phyloP scores from a whole-genome alignment of 2,329 filamentous ascomycete species.

The Aureobasidium sp. region DNA sequence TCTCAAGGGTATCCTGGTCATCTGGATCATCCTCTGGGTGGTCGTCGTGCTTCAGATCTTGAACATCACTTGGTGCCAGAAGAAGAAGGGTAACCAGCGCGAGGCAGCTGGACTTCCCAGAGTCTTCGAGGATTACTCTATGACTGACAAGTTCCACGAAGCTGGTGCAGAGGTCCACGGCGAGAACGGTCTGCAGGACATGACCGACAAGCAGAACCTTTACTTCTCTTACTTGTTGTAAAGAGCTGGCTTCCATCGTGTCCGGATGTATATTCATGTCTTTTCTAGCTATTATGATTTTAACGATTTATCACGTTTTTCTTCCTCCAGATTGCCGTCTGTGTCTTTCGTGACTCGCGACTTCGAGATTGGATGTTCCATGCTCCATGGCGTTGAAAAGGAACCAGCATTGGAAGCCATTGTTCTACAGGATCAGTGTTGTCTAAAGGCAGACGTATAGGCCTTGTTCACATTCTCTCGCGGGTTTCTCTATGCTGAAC shows the following conservation, averaged over 20 bases:
- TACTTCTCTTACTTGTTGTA: constrained; percentile 17
- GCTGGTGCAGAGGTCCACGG: constrained; percentile 12
- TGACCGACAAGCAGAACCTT: constrained; percentile 19
- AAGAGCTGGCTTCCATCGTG: no score
- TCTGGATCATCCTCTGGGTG: constrained; percentile 14
- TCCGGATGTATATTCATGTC: no score
- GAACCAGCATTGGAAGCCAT: no score
- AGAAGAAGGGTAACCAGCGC: constrained; percentile 16
- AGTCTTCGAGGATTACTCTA: constrained; percentile 11
- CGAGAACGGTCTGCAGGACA: constrained; percentile 12
- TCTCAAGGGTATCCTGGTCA: constrained; percentile 14
- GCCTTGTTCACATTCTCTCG: no score
- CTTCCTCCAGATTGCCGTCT: no score
- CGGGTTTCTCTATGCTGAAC: not conserved
- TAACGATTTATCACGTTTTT: not conserved
- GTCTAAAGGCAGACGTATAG: no score
- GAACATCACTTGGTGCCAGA: constrained; percentile 6
- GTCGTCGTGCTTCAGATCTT: constrained; percentile 2
- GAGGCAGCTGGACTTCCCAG: constrained; percentile 12
- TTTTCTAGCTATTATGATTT: not conserved
- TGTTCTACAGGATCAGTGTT: no score
- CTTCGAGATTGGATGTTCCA: no score
- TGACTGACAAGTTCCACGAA: constrained; percentile 14
- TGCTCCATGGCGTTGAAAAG: no score
- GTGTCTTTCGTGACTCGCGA: no score